Conservation (phyloP, 805 yeast species). For the Saccharomyces eubayanus region DNA sequence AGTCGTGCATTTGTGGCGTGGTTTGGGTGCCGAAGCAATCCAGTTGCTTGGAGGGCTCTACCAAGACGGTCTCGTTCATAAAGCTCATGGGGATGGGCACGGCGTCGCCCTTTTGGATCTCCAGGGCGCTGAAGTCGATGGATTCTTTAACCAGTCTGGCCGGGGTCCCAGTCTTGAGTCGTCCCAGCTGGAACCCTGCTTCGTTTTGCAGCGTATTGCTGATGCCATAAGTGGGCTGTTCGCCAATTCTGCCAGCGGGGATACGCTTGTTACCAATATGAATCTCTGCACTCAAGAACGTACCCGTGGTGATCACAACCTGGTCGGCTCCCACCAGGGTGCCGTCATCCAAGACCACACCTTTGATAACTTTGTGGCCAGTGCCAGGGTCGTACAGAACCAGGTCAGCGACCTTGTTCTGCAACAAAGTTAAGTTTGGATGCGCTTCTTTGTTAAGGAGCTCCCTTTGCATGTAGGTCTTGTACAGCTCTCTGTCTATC, state of each 20-base stretch:
- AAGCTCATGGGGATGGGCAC: constrained; percentile 90
- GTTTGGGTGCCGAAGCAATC: constrained; percentile 74
- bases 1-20: constrained; percentile 61
- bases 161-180: constrained; percentile 96
- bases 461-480: constrained; percentile 67
- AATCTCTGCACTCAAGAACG: constrained; percentile 88
- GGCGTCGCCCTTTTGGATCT: constrained; percentile 68
- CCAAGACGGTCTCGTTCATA: constrained; percentile 59
- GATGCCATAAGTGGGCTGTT: constrained; percentile 82
- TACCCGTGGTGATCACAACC: constrained; percentile 91
- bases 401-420: constrained; percentile 80
- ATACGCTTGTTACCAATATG: constrained; percentile 74
- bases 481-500: constrained; percentile 77
- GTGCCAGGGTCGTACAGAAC: constrained; percentile 41
- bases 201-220: constrained; percentile 59
- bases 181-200: constrained; percentile 76
- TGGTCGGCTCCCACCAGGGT: constrained; percentile 46
- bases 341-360: constrained; percentile 69
- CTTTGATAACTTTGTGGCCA: constrained; percentile 36
- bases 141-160: constrained; percentile 71
- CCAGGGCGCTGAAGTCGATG: constrained; percentile 57
- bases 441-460: constrained; percentile 36
- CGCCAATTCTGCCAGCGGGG: constrained; percentile 94
- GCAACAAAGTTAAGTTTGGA: constrained; percentile 43
- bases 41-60: constrained; percentile 43